phyloP scores from a whole-genome alignment of 164 flowering plant genomes.

The Tinospora cordifolia region DNA sequence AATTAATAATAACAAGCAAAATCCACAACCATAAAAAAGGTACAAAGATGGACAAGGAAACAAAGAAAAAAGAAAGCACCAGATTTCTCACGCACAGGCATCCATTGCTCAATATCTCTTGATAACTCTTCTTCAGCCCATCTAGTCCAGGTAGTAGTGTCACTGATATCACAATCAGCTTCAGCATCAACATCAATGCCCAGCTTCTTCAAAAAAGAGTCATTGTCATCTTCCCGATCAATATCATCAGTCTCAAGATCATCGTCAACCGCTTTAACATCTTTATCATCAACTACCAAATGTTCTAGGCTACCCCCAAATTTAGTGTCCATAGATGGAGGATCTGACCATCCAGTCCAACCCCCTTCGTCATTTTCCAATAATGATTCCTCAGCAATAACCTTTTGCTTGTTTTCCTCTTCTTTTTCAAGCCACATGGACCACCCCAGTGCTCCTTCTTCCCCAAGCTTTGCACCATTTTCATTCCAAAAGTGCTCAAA shows the following conservation, averaged over 20 bases:
- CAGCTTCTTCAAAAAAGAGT: slow-evolving; percentile 58
- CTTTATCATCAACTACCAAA: slow-evolving; percentile 18
- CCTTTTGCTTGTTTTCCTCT: slow-evolving; percentile 69
- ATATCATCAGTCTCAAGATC: slow-evolving; percentile 34
- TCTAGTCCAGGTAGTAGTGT: slow-evolving; percentile 60
- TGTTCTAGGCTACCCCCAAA: slow-evolving; percentile 14
- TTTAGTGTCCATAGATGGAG: slow-evolving; percentile 29
- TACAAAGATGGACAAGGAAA: background rate
- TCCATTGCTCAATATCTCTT: slow-evolving; percentile 72
- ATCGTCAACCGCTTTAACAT: slow-evolving; percentile 33
- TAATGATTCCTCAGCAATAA: slow-evolving; percentile 35
- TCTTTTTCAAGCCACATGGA: slow-evolving; percentile 82
- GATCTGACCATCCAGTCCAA: slow-evolving; percentile 95
- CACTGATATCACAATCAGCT: slow-evolving; percentile 50
- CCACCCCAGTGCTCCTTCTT: slow-evolving; percentile 96
- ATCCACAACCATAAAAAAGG: slow-evolving; percentile 4
- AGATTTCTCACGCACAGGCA: slow-evolving; percentile 66
- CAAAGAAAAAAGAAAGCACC: slow-evolving; percentile 30
- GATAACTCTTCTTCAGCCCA: slow-evolving; percentile 78
- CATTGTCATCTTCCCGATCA: slow-evolving; percentile 63
- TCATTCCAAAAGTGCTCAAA: slow-evolving; percentile 95
- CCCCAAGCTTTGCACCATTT: slow-evolving; percentile 80
- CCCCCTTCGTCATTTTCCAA: slow-evolving; percentile 56
- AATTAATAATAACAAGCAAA: background rate
- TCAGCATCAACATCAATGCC: slow-evolving; percentile 70